phyloP scores from a whole-genome alignment of 306 rosid species.

The Boehmeria nivea region DNA sequence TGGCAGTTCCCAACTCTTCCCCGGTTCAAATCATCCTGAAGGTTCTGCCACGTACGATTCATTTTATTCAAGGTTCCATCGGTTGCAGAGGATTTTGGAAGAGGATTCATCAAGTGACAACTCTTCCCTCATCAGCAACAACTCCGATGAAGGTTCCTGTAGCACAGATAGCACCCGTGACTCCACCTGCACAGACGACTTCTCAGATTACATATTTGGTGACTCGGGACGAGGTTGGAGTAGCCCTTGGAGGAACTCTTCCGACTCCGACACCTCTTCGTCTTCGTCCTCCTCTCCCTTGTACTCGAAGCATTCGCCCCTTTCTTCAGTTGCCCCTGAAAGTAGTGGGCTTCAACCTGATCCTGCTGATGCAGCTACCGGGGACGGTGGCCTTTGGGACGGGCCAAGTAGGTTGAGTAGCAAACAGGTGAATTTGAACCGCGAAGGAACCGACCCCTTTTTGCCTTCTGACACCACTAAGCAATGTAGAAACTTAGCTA shows the following conservation, averaged over 20 bases:
- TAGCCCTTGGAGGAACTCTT: slow-evolving; percentile 33
- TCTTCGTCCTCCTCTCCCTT: slow-evolving; percentile 59
- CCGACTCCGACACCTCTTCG: slow-evolving; percentile 45
- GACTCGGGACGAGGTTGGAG: slow-evolving; percentile 47
- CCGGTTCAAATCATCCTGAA: slow-evolving; percentile 26
- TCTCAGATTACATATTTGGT: slow-evolving; percentile 76
- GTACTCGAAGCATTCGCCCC: slow-evolving; percentile 44
- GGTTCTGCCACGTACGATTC: slow-evolving; percentile 38
- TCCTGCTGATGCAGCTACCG: not conserved
- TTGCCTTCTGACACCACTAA: slow-evolving; percentile 48
- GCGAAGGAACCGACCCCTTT: slow-evolving; percentile 30
- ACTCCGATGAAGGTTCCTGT: slow-evolving; percentile 83
- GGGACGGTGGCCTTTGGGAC: slow-evolving; percentile 14
- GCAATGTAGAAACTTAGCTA: slow-evolving; percentile 46
- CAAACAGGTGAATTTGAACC: slow-evolving; percentile 23
- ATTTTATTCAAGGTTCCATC: slow-evolving; percentile 39
- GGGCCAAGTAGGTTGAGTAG: slow-evolving; percentile 14
- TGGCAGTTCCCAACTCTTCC: slow-evolving; percentile 21
- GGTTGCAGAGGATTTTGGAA: slow-evolving; percentile 45
- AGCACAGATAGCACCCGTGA: slow-evolving; percentile 72
- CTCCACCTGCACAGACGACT: slow-evolving; percentile 68
- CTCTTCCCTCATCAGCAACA: slow-evolving; percentile 72
- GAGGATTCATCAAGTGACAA: slow-evolving; percentile 88
- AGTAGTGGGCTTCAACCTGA: slow-evolving; percentile 21
- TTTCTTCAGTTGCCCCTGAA: slow-evolving; percentile 45